Evolutionary conservation across 768 basidiomycete genomes (phyloP), one percentile per base, ranked within the genome.

Genomic region (Termitomyces sp.): DNA sequence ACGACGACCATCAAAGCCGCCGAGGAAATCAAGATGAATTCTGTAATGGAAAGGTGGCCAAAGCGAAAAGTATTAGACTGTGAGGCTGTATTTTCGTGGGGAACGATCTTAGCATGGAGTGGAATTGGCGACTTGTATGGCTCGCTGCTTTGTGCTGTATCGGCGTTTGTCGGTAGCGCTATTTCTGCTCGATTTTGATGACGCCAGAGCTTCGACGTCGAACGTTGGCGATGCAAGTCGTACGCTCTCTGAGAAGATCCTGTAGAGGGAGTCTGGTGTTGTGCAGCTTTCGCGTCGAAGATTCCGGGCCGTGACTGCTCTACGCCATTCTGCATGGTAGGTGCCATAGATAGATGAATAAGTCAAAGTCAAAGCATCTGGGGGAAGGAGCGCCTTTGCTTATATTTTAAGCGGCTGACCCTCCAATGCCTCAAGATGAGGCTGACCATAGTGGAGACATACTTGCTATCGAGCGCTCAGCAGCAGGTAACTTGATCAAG

Each of bases 101-200:
- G 59, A 32, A 60, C 37, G 26, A 65, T 63, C 32, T 53, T 64
- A 15, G 64, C 62, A 45, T 65, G 64, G 8, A 65, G 56, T 32
- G 53, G n/a, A 17, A 54, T 55, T 9, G 58, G 12, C 14, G 59
- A 52, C 17, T 41, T 50, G 51, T 64, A 64, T 42, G 56, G 51
- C 28, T 32, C 55, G 32, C 10, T 43, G 24, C 2, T 17, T 15
- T 21, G 19, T 7, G 4, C 8, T 21, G 21, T 28, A 43, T 44
- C n/a, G 15, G 43, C 38, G 19, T 28, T 17, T 41, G 44, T 28
- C n/a, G 32, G 17, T 32, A 17, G 37, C 24, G 14, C 37, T 28
- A 26, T 35, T 21, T 52, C 40, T 56, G 34, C 42, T 59, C 30
- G 52, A 32, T 38, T 34, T 44, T 56, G 58, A 28, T 42, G 55